Base-by-base conservation (phyloP, 805 yeast species). In the Saccharomycopsis capsularis region DNA sequence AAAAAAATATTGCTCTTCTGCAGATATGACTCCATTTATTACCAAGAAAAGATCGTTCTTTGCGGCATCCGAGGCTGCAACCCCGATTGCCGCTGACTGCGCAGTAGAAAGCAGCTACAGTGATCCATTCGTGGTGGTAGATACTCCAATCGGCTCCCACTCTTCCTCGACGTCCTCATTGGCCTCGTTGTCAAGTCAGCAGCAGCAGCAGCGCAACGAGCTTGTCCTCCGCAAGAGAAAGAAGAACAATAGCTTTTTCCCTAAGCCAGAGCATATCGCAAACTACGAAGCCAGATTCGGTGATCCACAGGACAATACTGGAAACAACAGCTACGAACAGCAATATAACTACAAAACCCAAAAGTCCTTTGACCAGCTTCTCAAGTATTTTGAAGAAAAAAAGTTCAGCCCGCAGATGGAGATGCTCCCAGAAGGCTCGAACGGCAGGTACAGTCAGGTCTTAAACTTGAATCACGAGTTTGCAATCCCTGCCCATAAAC, bases 41-140 rank as follows among this genome's bases (percentile, higher is more conserved):
- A 34, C 13, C 38, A 34, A 34, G n/a, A 34, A 34, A 34, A 9
- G 38, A 16, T 34, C 38, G 5, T 9, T 34, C n/a, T 9, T 9
- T 16, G 18, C n/a, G 19, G 19, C 19, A 5, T 34, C 38, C 5
- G 38, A 34, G 7, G 19, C 38, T 13, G 19, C 19, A 34, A 18
- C 15, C 18, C 19, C 38, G 19, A 9, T 13, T n/a, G 13, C 13
- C 13, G 32, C 32, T 29, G 32, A 13, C 32, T 29, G 11, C 13
- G 32, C 13, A 7, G 11, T 9, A 29, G 13, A 29, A 29, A n/a
- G n/a, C n/a, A 18, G 35, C 23, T 21, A 11, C 46, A 29, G 21
- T 18, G 46, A 29, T 4, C 46, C 27, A 38, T 42, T 23, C 30
- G 46, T 42, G 37, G 18, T 32, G 19, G 25, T 42, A 7, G 19